Conservation (phyloP, 768 basidiomycete genomes). For the Suillus clintonianus region DNA sequence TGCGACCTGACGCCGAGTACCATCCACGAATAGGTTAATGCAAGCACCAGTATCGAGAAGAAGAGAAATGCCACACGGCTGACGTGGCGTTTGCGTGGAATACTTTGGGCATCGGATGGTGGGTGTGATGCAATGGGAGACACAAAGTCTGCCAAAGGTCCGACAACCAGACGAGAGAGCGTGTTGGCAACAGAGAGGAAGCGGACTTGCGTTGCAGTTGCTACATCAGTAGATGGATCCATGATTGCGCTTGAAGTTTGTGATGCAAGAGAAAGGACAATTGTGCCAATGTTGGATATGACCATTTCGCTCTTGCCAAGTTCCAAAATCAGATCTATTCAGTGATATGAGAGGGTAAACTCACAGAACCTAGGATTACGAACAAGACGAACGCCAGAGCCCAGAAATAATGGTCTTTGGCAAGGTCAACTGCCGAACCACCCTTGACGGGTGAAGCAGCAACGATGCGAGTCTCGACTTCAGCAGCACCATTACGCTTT, state of each 20-base stretch:
- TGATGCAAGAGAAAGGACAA: slow-evolving; percentile 63
- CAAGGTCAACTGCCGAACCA: slow-evolving; percentile 41
- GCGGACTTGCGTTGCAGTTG: slow-evolving; percentile 66
- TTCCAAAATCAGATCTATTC: neutral
- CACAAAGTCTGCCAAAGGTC: slow-evolving; percentile 70
- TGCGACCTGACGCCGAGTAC: slow-evolving; percentile 48
- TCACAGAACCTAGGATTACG: slow-evolving; percentile 67
- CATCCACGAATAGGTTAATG: slow-evolving; percentile 57
- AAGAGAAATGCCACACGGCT: slow-evolving; percentile 66
- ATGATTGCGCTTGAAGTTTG: slow-evolving; percentile 10
- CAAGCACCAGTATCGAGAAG: slow-evolving; percentile 49
- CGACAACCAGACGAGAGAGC: slow-evolving; percentile 62
- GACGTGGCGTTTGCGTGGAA: slow-evolving; percentile 51
- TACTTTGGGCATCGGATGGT: slow-evolving; percentile 36
- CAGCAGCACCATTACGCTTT: slow-evolving; percentile 8
- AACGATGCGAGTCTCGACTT: slow-evolving; percentile 23
- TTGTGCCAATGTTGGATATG: slow-evolving; percentile 79
- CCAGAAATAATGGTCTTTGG: slow-evolving; percentile 67
- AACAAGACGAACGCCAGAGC: slow-evolving; percentile 52
- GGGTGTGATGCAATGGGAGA: slow-evolving; percentile 59
- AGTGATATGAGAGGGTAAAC: slow-evolving; percentile 25
- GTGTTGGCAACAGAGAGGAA: slow-evolving; percentile 74
- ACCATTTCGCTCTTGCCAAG: slow-evolving; percentile 70
- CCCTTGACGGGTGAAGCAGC: slow-evolving; percentile 18
- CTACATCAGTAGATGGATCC: slow-evolving; percentile 31